Percentiles rank a stretch among this genome's conserved stretches.
phyloP scores from a whole-genome alignment of 345 rosid species.

The Rhizophora mangle region DNA sequence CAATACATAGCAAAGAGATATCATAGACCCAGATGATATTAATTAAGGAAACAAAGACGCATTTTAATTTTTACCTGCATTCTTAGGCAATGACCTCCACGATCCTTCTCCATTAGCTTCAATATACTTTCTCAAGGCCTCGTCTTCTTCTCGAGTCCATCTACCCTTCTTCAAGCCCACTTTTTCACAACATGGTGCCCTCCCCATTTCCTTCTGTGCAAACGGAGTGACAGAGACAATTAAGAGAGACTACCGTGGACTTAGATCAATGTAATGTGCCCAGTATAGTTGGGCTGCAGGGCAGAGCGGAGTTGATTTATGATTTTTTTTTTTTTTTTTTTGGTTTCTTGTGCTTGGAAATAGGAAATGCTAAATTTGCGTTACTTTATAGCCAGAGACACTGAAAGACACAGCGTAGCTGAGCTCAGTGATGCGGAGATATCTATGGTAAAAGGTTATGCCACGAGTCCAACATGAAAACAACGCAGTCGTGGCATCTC shows the following conservation, averaged over 20 bases:
- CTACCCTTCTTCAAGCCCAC: slow-evolving; percentile 62
- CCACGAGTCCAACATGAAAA: slow-evolving; percentile 34
- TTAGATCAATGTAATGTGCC: not conserved
- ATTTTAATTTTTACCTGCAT: slow-evolving; percentile 40
- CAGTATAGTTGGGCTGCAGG: not conserved
- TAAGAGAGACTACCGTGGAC: not conserved
- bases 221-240: not conserved
- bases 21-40: no score
- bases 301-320: not conserved
- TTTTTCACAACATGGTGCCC: slow-evolving; percentile 70
- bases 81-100: slow-evolving; percentile 65
- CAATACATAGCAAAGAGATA: not conserved
- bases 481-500: slow-evolving; percentile 58
- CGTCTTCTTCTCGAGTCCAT: slow-evolving; percentile 66
- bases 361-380: not conserved
- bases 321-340: not conserved
- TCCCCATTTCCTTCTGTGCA: slow-evolving; percentile 41
- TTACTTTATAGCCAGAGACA: not conserved
- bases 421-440: not conserved
- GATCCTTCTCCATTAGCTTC: slow-evolving; percentile 59
- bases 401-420: not conserved
- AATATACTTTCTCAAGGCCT: slow-evolving; percentile 40
- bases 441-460: slow-evolving; percentile 23
- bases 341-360: no score
- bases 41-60: not conserved